These are phyloP conservation scores for Cokeromyces recurvatus DNA, from an alignment of 371 early-diverging fungal species.

Conservation along the genomic window DNA sequence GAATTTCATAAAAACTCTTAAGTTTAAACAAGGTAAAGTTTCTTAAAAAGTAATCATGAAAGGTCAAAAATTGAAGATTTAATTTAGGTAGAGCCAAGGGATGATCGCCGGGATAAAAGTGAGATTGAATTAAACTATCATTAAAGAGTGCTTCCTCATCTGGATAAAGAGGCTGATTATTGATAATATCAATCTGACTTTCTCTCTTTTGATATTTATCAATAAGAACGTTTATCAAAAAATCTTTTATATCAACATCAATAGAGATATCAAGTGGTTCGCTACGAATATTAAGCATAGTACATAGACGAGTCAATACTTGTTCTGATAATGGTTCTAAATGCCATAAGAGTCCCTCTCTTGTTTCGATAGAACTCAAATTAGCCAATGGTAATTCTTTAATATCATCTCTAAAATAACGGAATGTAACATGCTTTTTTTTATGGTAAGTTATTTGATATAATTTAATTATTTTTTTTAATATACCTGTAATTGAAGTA, in stretches of 20 bases:
- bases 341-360: conserved; percentile 50
- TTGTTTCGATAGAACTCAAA: conserved; percentile 58
- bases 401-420: conserved; percentile 58
- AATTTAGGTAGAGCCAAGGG: conserved; percentile 86
- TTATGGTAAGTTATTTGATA: background rate
- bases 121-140: conserved; percentile 51
- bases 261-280: conserved; percentile 18
- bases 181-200: conserved; percentile 69
- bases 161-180: conserved; percentile 75
- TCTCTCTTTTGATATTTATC: conserved; percentile 55
- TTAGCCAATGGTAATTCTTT: conserved; percentile 74
- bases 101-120: conserved; percentile 62
- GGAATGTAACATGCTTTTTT: conserved; percentile 56
- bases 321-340: conserved; percentile 48
- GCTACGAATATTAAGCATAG: conserved; percentile 55
- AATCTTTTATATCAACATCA: conserved; percentile 27
- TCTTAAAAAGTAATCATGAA: conserved; percentile 87
- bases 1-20: conserved; percentile 78
- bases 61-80: conserved; percentile 87
- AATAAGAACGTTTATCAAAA: conserved; percentile 54
- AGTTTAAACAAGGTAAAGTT: conserved; percentile 79
- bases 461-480: background rate
- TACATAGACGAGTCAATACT: conserved; percentile 51
- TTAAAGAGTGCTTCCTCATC: conserved; percentile 65
- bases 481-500: conserved; percentile 66